Evolutionary conservation across 202 grass and related monocot species (phyloP).

Genomic region (Panicum virgatum): DNA sequence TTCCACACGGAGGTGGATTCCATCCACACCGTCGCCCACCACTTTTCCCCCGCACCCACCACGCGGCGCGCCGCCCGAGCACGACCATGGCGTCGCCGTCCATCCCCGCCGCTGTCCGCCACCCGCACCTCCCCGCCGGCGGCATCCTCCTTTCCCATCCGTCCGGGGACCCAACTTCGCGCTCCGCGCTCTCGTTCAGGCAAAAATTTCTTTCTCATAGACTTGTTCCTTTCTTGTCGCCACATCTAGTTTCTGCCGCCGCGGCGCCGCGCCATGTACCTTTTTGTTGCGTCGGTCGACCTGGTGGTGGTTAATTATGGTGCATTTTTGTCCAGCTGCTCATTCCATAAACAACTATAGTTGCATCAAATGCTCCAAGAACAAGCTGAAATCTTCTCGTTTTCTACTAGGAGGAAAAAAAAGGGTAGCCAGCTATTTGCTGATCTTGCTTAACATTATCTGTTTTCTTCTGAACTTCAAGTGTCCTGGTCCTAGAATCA

Average conservation of each 20-base stretch:
- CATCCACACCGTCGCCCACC: not conserved
- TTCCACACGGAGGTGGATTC: not conserved
- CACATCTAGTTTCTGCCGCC: slow-evolving; percentile 1
- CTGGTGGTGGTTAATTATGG: not conserved
- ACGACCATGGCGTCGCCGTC: slow-evolving; percentile 48
- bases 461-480: not conserved
- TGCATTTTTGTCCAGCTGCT: not conserved
- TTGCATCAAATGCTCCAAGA: not conserved
- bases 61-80: slow-evolving; percentile 43
- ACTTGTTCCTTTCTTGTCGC: not conserved
- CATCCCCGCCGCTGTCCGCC: slow-evolving; percentile 16
- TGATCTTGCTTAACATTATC: not conserved
- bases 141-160: not conserved
- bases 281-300: not conserved
- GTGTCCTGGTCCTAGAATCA: not conserved
- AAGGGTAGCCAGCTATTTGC: not conserved
- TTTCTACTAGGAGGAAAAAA: not conserved
- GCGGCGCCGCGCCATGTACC: not conserved
- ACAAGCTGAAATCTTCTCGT: not conserved
- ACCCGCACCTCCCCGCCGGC: not conserved
- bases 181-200: slow-evolving; percentile 38
- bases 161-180: not conserved
- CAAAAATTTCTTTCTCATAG: not conserved
- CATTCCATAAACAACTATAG: not conserved
- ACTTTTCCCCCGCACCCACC: slow-evolving; percentile 9